Conservation (phyloP, 2,329 filamentous ascomycete species). For the Teratosphaeria destructans region DNA sequence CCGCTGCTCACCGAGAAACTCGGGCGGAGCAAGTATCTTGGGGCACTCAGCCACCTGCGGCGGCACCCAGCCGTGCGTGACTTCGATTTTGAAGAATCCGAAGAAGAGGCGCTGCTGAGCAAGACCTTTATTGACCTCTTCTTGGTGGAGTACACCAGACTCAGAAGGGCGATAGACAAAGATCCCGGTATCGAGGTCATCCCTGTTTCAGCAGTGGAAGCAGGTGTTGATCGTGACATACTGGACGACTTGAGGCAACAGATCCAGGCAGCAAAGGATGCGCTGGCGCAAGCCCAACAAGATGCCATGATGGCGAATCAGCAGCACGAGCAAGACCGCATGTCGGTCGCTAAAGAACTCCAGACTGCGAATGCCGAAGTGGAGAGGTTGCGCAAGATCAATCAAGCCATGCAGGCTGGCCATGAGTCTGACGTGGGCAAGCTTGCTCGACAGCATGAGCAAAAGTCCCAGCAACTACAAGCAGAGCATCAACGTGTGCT, state of each 20-base stretch:
- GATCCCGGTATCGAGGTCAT: conserved; percentile 82
- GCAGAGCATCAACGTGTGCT: conserved; percentile 26
- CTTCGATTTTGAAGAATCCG: conserved; percentile 57
- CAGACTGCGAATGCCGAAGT: conserved; percentile 34
- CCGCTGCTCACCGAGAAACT: conserved; percentile 66
- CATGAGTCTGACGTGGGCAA: conserved; percentile 48
- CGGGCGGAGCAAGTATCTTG: conserved; percentile 77
- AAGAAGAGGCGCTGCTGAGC: conserved; percentile 48
- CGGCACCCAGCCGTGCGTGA: conserved; percentile 72
- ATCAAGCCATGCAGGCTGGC: conserved; percentile 58
- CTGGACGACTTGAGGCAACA: conserved; percentile 76
- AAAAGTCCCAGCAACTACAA: conserved; percentile 16
- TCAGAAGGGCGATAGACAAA: conserved; percentile 76
- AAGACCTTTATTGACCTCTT: conserved; percentile 82
- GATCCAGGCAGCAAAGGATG: conserved; percentile 60
- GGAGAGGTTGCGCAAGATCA: conserved; percentile 51
- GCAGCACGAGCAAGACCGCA: conserved; percentile 40
- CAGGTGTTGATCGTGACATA: conserved; percentile 85
- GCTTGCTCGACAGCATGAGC: conserved; percentile 39
- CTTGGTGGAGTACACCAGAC: conserved; percentile 86
- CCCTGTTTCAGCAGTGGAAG: conserved; percentile 69
- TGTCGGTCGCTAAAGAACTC: conserved; percentile 37
- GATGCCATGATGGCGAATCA: conserved; percentile 46
- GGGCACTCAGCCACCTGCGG: conserved; percentile 67
- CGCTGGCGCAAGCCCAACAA: conserved; percentile 46